These are phyloP conservation scores for Cephalotrichum gorgonifer DNA, from an alignment of 2,329 filamentous ascomycete species.

Conservation along the genomic window DNA sequence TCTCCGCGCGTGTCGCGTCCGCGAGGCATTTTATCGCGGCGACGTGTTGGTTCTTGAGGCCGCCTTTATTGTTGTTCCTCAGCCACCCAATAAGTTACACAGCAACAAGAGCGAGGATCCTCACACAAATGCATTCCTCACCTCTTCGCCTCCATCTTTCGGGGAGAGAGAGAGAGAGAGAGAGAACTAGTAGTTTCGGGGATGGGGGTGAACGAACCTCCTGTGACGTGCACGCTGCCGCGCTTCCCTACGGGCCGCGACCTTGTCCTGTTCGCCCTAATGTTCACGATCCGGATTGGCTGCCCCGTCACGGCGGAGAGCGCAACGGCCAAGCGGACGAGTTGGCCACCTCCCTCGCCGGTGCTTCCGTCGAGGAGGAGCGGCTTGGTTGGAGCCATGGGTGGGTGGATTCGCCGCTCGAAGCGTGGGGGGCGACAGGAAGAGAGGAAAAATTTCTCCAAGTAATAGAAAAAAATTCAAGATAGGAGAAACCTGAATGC, in stretches of 20 bases:
- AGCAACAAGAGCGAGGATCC: neutral
- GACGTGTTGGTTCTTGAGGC: conserved; percentile 51
- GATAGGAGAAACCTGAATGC: no score
- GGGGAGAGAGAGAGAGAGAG: no score
- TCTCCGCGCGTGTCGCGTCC: conserved; percentile 37
- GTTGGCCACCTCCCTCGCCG: conserved; percentile 52
- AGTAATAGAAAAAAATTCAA: no score
- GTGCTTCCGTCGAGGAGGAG: conserved; percentile 39
- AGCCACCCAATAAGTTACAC: no score
- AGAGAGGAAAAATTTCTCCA: neutral
- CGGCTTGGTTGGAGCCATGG: conserved; percentile 16
- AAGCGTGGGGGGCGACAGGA: no score
- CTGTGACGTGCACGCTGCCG: conserved; percentile 13
- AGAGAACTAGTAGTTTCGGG: neutral
- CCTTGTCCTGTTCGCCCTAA: conserved; percentile 41
- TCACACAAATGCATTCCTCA: neutral
- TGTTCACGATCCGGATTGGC: conserved; percentile 40
- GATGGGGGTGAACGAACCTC: neutral
- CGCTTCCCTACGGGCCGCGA: conserved; percentile 12
- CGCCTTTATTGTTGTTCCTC: conserved; percentile 17
- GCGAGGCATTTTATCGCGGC: conserved; percentile 44
- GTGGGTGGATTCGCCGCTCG: no score
- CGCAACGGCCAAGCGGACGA: conserved; percentile 45
- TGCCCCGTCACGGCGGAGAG: conserved; percentile 45
- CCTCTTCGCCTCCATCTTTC: neutral